These are phyloP conservation scores for Hirsutella minnesotensis DNA, from an alignment of 2,329 filamentous ascomycete genomes.

Conservation along the genomic window DNA sequence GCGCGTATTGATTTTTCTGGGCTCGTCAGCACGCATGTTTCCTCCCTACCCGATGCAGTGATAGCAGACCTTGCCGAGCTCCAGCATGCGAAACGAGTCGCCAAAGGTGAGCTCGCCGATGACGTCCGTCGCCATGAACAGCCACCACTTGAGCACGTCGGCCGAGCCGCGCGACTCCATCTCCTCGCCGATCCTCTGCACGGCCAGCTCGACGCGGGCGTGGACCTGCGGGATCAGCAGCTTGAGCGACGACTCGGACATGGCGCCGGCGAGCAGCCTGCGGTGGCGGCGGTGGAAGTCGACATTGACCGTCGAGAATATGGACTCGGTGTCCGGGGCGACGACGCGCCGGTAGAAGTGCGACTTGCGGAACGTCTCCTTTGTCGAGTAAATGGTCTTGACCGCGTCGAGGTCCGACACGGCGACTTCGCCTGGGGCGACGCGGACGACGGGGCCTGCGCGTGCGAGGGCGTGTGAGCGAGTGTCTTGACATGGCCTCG, in stretches of 20 bases:
- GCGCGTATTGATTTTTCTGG: constrained; percentile 23
- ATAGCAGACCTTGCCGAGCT: constrained; percentile 37
- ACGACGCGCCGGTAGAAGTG: constrained; percentile 12
- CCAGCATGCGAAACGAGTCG: constrained; percentile 40
- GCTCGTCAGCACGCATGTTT: not conserved
- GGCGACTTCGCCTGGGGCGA: constrained; percentile 12
- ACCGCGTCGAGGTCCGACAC: constrained; percentile 11
- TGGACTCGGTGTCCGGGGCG: constrained; percentile 1
- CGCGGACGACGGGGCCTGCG: constrained; percentile 13
- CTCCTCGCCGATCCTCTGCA: constrained; percentile 33
- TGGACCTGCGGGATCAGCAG: constrained; percentile 20
- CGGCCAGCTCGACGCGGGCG: constrained; percentile 22
- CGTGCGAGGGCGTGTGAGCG: no score
- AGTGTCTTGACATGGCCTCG: no score
- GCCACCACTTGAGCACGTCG: constrained; percentile 42
- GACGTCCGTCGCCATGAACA: constrained; percentile 41
- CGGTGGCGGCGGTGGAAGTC: constrained; percentile 26
- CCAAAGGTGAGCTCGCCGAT: constrained; percentile 43
- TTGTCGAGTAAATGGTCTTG: constrained; percentile 20
- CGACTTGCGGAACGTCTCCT: constrained; percentile 13
- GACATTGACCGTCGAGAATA: constrained; percentile 29
- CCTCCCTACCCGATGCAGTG: not conserved
- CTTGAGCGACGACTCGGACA: constrained; percentile 24
- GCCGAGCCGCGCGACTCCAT: constrained; percentile 19
- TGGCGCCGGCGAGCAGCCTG: constrained; percentile 26